phyloP scores from a whole-genome alignment of 345 rosid genomes.

The Acer campestre region DNA sequence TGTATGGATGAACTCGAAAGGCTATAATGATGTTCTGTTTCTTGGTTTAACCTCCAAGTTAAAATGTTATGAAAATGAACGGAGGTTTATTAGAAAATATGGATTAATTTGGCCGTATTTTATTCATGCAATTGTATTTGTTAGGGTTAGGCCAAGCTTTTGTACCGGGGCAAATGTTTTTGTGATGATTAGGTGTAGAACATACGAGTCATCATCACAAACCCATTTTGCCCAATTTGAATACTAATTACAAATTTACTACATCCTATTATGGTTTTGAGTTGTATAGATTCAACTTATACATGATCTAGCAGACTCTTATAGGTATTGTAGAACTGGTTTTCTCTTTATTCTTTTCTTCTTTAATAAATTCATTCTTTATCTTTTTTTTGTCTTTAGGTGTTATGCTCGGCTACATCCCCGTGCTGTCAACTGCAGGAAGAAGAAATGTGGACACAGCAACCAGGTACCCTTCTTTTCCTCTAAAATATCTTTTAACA shows the following conservation, averaged over 20 bases:
- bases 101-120: background rate
- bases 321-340: background rate
- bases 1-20: too few species aligned
- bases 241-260: background rate
- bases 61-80: too few species aligned
- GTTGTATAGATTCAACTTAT: background rate
- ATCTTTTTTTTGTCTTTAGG: constrained; percentile 27
- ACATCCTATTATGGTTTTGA: background rate
- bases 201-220: too few species aligned
- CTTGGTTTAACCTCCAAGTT: too few species aligned
- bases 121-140: background rate
- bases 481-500: background rate
- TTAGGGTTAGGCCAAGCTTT: background rate
- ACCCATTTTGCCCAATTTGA: background rate
- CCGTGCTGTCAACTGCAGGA: constrained; percentile 91
- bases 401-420: constrained; percentile 91
- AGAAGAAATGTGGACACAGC: constrained; percentile 96
- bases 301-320: too few species aligned
- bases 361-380: background rate
- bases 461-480: constrained; percentile 54
- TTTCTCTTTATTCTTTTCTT: too few species aligned
- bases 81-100: background rate
- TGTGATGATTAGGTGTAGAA: background rate
- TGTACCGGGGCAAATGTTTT: background rate
- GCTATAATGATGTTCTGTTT: too few species aligned